A percentile compares a stretch with the other conserved stretches of the same genome.
Conservation (phyloP, 768 basidiomycete genomes). For the Amanita polypyramis region DNA sequence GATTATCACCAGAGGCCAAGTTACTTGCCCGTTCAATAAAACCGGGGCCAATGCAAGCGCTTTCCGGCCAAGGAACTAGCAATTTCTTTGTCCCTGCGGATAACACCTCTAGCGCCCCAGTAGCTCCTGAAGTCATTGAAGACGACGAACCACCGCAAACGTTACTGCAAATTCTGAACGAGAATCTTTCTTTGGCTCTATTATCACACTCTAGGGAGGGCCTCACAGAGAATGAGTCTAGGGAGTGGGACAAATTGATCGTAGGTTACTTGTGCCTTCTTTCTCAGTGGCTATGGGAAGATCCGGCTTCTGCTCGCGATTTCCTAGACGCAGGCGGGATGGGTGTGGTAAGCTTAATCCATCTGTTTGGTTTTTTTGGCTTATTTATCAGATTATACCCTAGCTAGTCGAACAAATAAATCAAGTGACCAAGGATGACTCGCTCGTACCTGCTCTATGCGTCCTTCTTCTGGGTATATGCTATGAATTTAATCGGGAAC, state of each 20-base stretch:
- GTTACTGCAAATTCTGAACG: constrained; percentile 76
- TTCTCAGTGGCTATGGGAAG: constrained; percentile 95
- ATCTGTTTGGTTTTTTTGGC: not conserved
- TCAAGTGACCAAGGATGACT: constrained; percentile 77
- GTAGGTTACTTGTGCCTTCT: constrained; percentile 78
- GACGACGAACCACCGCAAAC: constrained; percentile 60
- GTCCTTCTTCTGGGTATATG: constrained; percentile 88
- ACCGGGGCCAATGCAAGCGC: constrained; percentile 31
- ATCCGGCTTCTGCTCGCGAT: constrained; percentile 76
- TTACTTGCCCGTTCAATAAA: constrained; percentile 51
- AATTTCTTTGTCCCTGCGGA: constrained; percentile 76
- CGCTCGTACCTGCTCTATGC: constrained; percentile 80
- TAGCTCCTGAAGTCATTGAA: constrained; percentile 26
- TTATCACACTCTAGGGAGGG: constrained; percentile 63
- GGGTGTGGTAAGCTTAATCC: constrained; percentile 58
- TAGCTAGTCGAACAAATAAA: constrained; percentile 95
- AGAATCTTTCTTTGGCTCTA: constrained; percentile 82
- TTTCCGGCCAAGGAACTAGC: constrained; percentile 21
- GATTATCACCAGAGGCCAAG: constrained; percentile 57
- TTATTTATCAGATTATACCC: not conserved
- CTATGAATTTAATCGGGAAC: constrained; percentile 94
- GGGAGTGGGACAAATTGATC: constrained; percentile 88
- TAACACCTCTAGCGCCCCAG: constrained; percentile 27
- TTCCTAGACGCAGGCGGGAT: constrained; percentile 88
- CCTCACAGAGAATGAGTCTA: constrained; percentile 56